phyloP scores from a whole-genome alignment of 2,329 filamentous ascomycete genomes.

The Aureobasidium sp. region DNA sequence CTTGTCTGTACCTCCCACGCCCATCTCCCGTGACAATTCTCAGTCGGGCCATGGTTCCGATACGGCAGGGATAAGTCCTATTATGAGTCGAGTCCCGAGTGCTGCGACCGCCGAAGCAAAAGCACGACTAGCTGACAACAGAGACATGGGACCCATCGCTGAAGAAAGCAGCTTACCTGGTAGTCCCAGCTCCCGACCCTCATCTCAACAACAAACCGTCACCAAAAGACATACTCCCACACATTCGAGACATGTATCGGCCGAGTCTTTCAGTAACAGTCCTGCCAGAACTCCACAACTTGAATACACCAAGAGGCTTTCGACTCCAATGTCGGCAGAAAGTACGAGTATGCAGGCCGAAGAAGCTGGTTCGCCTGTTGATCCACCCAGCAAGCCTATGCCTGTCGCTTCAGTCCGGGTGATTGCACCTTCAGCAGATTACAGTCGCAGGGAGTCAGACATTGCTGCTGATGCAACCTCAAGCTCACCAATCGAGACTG shows the following conservation, averaged over 20 bases:
- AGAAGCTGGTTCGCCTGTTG: not conserved
- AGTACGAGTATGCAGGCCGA: not conserved
- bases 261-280: conserved; percentile 35
- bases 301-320: conserved; percentile 30
- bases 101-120: conserved; percentile 29
- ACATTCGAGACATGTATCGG: conserved; percentile 21
- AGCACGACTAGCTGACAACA: conserved; percentile 26
- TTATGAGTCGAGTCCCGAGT: conserved; percentile 51
- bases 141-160: conserved; percentile 42
- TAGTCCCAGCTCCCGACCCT: conserved; percentile 23
- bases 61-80: conserved; percentile 54
- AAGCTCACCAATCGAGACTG: conserved; percentile 19
- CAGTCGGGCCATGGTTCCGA: conserved; percentile 27
- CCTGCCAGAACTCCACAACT: conserved; percentile 52
- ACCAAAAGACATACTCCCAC: conserved; percentile 28
- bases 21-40: conserved; percentile 38
- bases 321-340: conserved; percentile 15
- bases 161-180: conserved; percentile 37
- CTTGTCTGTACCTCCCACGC: conserved; percentile 43
- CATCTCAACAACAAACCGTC: conserved; percentile 24
- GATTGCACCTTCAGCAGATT: conserved; percentile 14
- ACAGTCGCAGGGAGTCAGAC: conserved; percentile 29
- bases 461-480: conserved; percentile 36
- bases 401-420: not conserved
- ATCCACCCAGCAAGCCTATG: not conserved